A percentile compares a stretch with the other conserved stretches of the same genome.
phyloP scores from a whole-genome alignment of 805 yeast genomes.

The Ogataea saltuana region DNA sequence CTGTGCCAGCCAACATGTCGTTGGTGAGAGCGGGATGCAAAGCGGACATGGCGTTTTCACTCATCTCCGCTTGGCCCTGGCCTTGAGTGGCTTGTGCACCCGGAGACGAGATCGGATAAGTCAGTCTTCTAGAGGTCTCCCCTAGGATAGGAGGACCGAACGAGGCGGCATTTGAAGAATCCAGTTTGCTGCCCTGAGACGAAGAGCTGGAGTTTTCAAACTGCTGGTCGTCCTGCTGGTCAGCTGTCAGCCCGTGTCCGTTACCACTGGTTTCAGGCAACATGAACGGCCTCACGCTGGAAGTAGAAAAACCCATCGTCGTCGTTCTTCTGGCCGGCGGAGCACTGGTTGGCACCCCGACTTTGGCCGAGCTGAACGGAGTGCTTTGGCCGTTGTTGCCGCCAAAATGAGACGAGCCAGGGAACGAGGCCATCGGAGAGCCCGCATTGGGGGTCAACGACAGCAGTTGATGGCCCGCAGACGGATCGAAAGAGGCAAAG shows the following conservation, averaged over 20 bases:
- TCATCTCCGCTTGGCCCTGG: no score
- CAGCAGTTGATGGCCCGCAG: conserved; percentile 19
- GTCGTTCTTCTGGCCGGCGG: conserved; percentile 28
- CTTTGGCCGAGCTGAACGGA: conserved; percentile 24
- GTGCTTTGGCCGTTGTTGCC: conserved; percentile 19
- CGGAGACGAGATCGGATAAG: conserved; percentile 24
- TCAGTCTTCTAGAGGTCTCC: conserved; percentile 47
- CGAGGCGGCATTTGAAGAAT: conserved; percentile 10
- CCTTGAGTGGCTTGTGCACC: conserved; percentile 11
- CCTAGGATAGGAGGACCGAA: conserved; percentile 30
- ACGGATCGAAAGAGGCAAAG: conserved; percentile 8
- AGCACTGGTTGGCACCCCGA: conserved; percentile 24
- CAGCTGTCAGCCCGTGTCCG: no score
- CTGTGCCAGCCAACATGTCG: conserved; percentile 29
- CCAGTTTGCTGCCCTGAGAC: background rate
- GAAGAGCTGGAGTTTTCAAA: no score
- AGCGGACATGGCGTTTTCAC: conserved; percentile 23
- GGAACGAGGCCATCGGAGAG: conserved; percentile 20
- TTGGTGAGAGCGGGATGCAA: conserved; percentile 30
- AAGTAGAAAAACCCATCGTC: conserved; percentile 19
- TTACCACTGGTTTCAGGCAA: conserved; percentile 22
- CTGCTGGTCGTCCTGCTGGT: conserved; percentile 13
- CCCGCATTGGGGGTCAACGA: conserved; percentile 27
- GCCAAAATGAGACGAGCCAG: conserved; percentile 17
- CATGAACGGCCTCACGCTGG: conserved; percentile 23